Conservation (phyloP, 73 alveolate species). For the Paramecium tetraurelia region DNA sequence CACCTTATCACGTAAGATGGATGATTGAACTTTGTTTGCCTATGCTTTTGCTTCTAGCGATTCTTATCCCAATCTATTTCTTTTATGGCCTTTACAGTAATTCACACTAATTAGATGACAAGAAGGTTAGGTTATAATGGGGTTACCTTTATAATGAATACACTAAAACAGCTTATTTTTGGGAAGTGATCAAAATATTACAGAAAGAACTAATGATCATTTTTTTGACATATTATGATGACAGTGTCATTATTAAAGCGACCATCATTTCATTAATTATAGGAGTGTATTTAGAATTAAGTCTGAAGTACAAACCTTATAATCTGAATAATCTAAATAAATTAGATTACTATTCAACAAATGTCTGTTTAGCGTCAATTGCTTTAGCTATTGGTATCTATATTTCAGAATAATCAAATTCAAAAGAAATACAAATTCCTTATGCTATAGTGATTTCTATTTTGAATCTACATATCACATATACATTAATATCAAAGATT, state of each 20-base stretch:
- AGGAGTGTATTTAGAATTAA: neutral
- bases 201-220: neutral
- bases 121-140: neutral
- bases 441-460: neutral
- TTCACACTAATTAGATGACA: neutral
- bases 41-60: neutral
- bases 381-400: neutral
- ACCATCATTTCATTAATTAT: neutral
- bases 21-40: neutral
- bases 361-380: neutral
- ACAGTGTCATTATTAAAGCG: neutral
- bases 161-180: neutral
- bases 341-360: neutral
- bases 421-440: neutral
- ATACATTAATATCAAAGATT: neutral
- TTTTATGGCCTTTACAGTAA: neutral
- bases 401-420: neutral
- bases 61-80: neutral
- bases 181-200: constrained; percentile 33
- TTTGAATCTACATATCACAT: neutral
- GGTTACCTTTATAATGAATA: constrained; percentile 46
- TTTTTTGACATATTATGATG: constrained; percentile 16
- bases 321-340: neutral
- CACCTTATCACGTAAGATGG: neutral
- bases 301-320: neutral